A percentile compares a stretch with the other conserved stretches of the same genome.
These are phyloP conservation scores for Gossypium turneri DNA, from an alignment of 345 rosid genomes.

Conservation along the genomic window DNA sequence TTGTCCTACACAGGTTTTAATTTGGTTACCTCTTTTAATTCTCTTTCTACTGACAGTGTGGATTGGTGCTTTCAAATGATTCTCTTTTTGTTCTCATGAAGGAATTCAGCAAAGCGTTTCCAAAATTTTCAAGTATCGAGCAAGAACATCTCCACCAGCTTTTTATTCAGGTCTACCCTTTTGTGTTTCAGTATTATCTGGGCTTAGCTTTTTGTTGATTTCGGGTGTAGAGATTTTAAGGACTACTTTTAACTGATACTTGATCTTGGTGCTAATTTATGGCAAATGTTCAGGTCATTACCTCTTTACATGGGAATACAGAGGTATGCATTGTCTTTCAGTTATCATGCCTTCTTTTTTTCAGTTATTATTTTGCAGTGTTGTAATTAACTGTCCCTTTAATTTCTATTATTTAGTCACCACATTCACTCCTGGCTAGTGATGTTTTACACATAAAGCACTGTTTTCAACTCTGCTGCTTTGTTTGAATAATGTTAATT, in stretches of 20 bases:
- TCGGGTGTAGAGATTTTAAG: background rate
- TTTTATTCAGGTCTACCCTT: conserved; percentile 41
- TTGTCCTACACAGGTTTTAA: conserved; percentile 46
- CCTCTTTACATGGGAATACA: conserved; percentile 53
- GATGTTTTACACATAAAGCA: background rate
- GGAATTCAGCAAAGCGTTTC: conserved; percentile 51
- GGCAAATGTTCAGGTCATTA: conserved; percentile 50
- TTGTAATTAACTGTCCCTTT: background rate
- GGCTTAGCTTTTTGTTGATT: background rate
- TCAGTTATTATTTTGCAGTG: background rate
- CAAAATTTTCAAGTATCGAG: conserved; percentile 39
- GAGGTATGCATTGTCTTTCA: conserved; percentile 39
- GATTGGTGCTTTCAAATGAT: background rate
- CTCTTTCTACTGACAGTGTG: too few species aligned
- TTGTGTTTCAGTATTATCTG: background rate
- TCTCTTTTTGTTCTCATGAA: conserved; percentile 9
- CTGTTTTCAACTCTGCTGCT: background rate
- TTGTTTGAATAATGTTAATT: background rate
- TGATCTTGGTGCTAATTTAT: background rate
- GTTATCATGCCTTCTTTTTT: background rate
- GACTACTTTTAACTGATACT: background rate
- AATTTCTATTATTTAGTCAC: background rate
- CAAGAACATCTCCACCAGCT: conserved; percentile 43
- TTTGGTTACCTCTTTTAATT: background rate
- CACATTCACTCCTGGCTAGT: background rate